Evolutionary conservation across 75 land plant genomes (phyloP), one percentile per base, ranked within the genome.

Genomic region (Picea glauca): DNA sequence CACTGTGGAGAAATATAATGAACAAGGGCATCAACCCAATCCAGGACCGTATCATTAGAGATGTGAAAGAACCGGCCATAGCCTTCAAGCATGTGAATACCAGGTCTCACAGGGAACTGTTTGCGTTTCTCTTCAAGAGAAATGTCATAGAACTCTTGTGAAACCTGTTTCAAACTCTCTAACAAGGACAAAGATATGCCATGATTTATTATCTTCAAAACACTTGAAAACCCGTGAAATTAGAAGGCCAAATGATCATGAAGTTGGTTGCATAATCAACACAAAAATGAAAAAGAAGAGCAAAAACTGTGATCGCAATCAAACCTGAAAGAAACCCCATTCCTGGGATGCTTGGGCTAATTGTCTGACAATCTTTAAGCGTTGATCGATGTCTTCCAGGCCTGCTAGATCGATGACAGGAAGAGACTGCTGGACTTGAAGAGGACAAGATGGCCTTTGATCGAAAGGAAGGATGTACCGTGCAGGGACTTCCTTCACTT

Each of bases 1-100:
- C 58, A 75, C 38, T 33, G 26, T 4, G 59, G 76, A 56, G 30
- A 75, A 4, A 75, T 20, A 57, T 75, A 75, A 23, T 75, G 76
- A 75, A 75, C 20, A 75, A 75, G 76, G 35, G 60, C 26, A 75
- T 75, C 76, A 13, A 54, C 76, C 76, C 76, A 75, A 54, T 75
- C 59, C 59, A 75, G 62, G 57, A 65, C 18, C 23, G 59, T 75
- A 20, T 56, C 76, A 5, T 75, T 59, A 1, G 76, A 54, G 26
- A 75, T 21, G 15, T 75, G 59, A 75, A 75, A 54, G 59, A 57
- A 54, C 13, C 76, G 59, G 20, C 76, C 76, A 54, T 75, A 75
- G 32, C 76, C 59, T 50, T 50, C 58, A 5, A 57, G 76, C 31
- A 54, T 50, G 13, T 7, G 14, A 30, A 13, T 50, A 12, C 58